Evolutionary conservation across 2,329 filamentous ascomycete species (phyloP).

Genomic region (Sclerotinia sclerotiorum): DNA sequence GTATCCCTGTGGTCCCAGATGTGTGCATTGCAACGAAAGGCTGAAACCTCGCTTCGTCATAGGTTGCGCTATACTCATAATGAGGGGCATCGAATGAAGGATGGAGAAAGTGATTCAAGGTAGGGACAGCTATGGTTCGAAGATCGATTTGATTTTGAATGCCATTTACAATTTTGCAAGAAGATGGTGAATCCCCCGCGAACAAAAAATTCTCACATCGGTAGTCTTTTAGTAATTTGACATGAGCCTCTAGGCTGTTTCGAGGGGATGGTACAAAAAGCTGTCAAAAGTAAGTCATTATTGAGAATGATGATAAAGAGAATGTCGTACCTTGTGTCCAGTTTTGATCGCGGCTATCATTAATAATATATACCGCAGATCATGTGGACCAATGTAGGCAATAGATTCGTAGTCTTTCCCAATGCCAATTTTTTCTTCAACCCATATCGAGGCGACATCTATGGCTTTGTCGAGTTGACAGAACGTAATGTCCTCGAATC

Average conservation of each 20-base stretch:
- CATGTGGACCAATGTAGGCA: slow-evolving; percentile 45
- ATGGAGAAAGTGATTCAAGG: slow-evolving; percentile 7
- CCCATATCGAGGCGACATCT: slow-evolving; percentile 26
- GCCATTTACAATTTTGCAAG: background rate
- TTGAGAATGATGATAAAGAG: background rate
- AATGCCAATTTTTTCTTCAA: slow-evolving; percentile 21
- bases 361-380: slow-evolving; percentile 12
- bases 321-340: slow-evolving; percentile 13
- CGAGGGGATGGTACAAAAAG: slow-evolving; percentile 11
- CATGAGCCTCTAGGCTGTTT: slow-evolving; percentile 15
- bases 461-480: slow-evolving; percentile 30
- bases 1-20: slow-evolving; percentile 26
- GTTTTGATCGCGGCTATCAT: slow-evolving; percentile 19
- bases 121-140: background rate
- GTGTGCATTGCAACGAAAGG: slow-evolving; percentile 24
- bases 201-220: slow-evolving; percentile 3
- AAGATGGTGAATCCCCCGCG: background rate
- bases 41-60: slow-evolving; percentile 29
- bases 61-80: slow-evolving; percentile 26
- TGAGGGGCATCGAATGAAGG: background rate
- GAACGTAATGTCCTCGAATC: slow-evolving; percentile 26
- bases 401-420: slow-evolving; percentile 42
- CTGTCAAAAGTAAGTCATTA: background rate
- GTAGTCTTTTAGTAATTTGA: slow-evolving; percentile 10
- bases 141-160: slow-evolving; percentile 5